These are phyloP conservation scores for Fusarium kyushuense DNA, from an alignment of 2,329 filamentous ascomycete genomes.

Conservation along the genomic window DNA sequence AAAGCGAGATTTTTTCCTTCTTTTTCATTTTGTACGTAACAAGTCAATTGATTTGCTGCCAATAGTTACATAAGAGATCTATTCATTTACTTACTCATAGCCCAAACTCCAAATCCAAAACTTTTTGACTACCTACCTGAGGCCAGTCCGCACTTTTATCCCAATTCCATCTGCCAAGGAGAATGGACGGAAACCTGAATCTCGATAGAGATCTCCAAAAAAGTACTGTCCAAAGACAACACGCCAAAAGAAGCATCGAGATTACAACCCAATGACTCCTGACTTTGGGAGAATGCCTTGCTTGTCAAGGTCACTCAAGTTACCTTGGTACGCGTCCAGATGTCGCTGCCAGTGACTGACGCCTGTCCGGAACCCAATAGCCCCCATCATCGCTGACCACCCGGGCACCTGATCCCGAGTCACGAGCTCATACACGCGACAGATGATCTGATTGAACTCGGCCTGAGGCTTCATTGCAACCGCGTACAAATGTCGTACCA, in stretches of 20 bases:
- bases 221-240: neutral
- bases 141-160: constrained; percentile 1
- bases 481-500: constrained; percentile 43
- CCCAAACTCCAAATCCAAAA: constrained; percentile 8
- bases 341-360: constrained; percentile 28
- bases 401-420: constrained; percentile 32
- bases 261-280: neutral
- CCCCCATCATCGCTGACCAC: constrained; percentile 39
- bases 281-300: constrained; percentile 33
- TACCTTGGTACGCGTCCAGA: constrained; percentile 27
- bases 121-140: constrained; percentile 10
- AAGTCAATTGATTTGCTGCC: constrained; percentile 5
- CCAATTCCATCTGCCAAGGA: neutral
- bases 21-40: neutral
- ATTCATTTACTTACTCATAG: neutral
- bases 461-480: constrained; percentile 31
- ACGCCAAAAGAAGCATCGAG: neutral
- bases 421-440: constrained; percentile 43
- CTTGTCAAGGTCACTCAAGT: constrained; percentile 39
- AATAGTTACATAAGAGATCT: constrained; percentile 13
- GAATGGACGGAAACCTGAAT: neutral
- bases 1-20: constrained; percentile 2
- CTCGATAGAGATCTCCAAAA: neutral
- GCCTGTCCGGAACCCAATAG: constrained; percentile 31
- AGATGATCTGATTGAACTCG: constrained; percentile 35